Base-by-base conservation (phyloP, 139 green algal species). In the Chlamydomonas sp. region DNA sequence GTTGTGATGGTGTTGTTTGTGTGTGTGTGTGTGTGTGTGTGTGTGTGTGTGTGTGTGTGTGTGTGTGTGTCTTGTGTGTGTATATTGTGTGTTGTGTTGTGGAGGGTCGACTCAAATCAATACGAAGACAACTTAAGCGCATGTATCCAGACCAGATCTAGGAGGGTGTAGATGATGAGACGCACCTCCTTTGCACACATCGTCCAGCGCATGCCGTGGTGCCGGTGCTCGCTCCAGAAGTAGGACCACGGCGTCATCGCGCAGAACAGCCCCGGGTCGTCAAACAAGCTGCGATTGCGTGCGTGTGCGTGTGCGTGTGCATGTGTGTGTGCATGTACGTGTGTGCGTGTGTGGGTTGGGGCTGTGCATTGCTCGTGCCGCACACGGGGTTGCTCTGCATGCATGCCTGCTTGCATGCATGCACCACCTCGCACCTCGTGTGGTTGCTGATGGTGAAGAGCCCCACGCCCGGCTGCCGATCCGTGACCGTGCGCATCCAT, bases 111-210 rank as follows among this genome's bases (percentile, higher is more conserved):
- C 43, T 54, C 35, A 28, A 33, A 59, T 71, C 64, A 24, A 38
- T 35, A 71, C 54, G 64, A 35, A 71, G 10, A 71, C 33, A 28
- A 34, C 35, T 30, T 71, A 31, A 54, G 43, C 43, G 20, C 43
- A 54, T 20, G 20, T 20, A 54, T 13, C 13, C 43, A 13, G 20
- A 54, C 43, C 43, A 54, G 20, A 13, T 54, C 13, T 39, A 6
- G 43, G 5, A 95, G 47, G 0, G 94, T 54, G 3, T 75, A 62
- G 69, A 90, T 90, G 13, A 70, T 76, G 76, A 90, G 94, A 76
- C 90, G 96, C 6, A 93, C 83, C 33, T 96, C 89, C 22, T 72
- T 68, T 5, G 91, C 91, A 66, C 91, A 97, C 26, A 96, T 75
- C 1, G 84, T 82, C 91, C 90, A 97, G 1, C 91, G 81, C 22